Evolutionary conservation across 176 grass and related monocot species (phyloP).

Genomic region (Saccharum officinarum): DNA sequence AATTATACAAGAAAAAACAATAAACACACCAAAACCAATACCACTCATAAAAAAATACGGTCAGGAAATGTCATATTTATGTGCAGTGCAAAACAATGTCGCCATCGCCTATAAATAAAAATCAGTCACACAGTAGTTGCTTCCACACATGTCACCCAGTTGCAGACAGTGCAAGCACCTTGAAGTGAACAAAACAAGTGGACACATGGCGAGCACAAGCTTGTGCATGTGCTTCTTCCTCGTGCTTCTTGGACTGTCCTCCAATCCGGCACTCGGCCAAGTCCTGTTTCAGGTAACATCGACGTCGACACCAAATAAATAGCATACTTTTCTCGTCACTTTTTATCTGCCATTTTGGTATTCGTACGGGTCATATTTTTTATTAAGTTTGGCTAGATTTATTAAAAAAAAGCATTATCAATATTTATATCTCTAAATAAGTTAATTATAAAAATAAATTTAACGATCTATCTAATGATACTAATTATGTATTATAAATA

Average conservation of each 20-base stretch:
- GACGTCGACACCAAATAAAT: background rate
- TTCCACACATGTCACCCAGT: background rate
- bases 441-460: no score
- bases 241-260: background rate
- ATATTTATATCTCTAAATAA: no score
- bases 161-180: background rate
- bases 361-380: no score
- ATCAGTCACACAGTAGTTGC: background rate
- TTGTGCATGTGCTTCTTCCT: background rate
- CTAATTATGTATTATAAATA: no score
- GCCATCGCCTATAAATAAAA: background rate
- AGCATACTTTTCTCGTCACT: background rate
- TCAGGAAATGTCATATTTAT: no score
- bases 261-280: background rate
- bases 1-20: background rate
- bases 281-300: background rate
- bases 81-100: no score
- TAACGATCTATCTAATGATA: no score
- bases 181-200: background rate
- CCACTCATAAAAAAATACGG: no score
- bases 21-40: background rate
- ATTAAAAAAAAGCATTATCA: no score
- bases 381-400: no score
- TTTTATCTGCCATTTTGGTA: no score
- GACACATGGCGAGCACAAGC: background rate